Evolutionary conservation across 805 yeast genomes (phyloP).

Genomic region (Kluyveromyces siamensis): DNA sequence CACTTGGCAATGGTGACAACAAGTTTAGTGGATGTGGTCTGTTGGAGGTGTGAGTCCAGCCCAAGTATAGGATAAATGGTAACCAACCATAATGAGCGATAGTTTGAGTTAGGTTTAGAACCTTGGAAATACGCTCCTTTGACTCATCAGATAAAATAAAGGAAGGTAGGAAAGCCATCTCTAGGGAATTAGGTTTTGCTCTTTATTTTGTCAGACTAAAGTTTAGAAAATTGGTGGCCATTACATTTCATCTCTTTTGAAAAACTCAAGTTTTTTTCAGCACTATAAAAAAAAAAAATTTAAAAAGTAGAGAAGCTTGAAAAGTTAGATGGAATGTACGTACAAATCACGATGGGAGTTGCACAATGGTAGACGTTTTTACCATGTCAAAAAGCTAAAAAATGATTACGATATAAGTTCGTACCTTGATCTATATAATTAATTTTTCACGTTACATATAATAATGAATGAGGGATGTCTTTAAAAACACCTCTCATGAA

Average conservation of each 20-base stretch:
- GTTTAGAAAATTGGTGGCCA: not conserved
- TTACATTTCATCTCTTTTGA: not conserved
- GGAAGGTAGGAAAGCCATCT: slow-evolving; percentile 27
- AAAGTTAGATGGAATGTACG: not conserved
- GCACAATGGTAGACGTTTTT: too few species aligned
- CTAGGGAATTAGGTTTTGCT: not conserved
- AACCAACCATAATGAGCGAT: slow-evolving; percentile 95
- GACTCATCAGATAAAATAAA: slow-evolving; percentile 31
- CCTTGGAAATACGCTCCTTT: slow-evolving; percentile 78
- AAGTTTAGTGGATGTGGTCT: slow-evolving; percentile 66
- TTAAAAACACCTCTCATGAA: not conserved
- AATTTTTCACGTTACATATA: not conserved
- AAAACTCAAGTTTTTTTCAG: not conserved
- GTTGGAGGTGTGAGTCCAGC: slow-evolving; percentile 72
- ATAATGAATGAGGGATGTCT: not conserved
- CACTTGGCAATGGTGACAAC: slow-evolving; percentile 31
- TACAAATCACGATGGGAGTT: too few species aligned
- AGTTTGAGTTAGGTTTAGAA: slow-evolving; percentile 75
- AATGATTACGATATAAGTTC: not conserved
- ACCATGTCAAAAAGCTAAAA: too few species aligned
- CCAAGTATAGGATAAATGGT: slow-evolving; percentile 88
- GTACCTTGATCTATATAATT: not conserved
- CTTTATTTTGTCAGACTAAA: not conserved
- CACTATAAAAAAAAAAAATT: not conserved
- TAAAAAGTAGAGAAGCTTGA: too few species aligned